These are phyloP conservation scores for Didymella arachidicola DNA, from an alignment of 2,329 filamentous ascomycete species.

Conservation along the genomic window DNA sequence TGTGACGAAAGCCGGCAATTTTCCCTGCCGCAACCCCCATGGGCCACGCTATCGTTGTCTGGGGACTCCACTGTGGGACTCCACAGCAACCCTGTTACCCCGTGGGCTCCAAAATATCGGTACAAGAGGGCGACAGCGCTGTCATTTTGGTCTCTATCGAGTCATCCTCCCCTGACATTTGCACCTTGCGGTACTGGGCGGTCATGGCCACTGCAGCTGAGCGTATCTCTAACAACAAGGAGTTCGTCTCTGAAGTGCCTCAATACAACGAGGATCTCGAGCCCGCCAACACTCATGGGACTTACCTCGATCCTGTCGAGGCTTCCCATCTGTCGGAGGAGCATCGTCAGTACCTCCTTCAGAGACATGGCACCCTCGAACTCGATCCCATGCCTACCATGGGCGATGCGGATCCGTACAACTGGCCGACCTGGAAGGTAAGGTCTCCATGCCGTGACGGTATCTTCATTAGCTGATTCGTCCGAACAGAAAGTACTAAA, in stretches of 20 bases:
- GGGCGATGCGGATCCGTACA: constrained; percentile 62
- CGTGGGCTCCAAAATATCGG: constrained; percentile 3
- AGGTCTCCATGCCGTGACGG: not conserved
- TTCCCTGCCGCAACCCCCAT: constrained; percentile 22
- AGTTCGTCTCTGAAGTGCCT: constrained; percentile 8
- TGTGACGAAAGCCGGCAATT: constrained; percentile 17
- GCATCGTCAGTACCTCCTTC: constrained; percentile 60
- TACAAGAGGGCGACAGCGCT: constrained; percentile 25
- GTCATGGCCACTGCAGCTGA: constrained; percentile 16
- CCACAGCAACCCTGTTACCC: constrained; percentile 13
- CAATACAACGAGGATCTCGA: constrained; percentile 35
- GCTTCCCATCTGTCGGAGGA: constrained; percentile 51
- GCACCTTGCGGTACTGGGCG: constrained; percentile 1
- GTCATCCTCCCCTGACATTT: constrained; percentile 8
- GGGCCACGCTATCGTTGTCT: constrained; percentile 21
- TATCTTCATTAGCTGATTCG: not conserved
- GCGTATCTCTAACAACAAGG: constrained; percentile 9
- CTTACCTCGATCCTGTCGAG: constrained; percentile 38
- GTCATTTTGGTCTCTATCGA: constrained; percentile 6
- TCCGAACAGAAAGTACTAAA: constrained; percentile 59
- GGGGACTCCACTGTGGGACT: constrained; percentile 31
- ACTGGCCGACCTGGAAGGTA: constrained; percentile 63
- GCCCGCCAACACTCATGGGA: constrained; percentile 38
- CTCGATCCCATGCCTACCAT: constrained; percentile 62
- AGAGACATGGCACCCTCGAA: constrained; percentile 62